These are phyloP conservation scores for Cyberlindnera suaveolens DNA, from an alignment of 805 yeast species.

Conservation along the genomic window DNA sequence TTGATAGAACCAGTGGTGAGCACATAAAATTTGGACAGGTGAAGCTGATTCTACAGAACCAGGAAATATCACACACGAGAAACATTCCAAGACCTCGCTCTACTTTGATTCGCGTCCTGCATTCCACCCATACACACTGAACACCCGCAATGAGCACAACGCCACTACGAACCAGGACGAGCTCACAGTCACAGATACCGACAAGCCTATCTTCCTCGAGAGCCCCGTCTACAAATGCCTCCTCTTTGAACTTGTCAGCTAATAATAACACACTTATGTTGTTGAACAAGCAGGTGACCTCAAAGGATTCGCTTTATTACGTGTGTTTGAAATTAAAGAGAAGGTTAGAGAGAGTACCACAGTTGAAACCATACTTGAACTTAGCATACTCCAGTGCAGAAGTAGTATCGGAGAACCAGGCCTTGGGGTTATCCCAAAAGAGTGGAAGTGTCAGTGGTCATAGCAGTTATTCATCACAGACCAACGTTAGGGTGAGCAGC, in stretches of 20 bases:
- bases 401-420: constrained; percentile 66
- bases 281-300: constrained; percentile 58
- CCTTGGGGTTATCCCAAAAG: constrained; percentile 38
- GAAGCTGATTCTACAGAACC: too few relatives aligned
- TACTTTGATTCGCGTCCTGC: neutral
- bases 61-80: neutral
- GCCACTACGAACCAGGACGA: neutral
- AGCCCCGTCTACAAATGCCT: constrained; percentile 8
- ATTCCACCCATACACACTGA: neutral
- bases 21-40: too few relatives aligned
- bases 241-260: constrained; percentile 5
- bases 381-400: constrained; percentile 64
- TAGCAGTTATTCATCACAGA: constrained; percentile 3
- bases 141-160: neutral
- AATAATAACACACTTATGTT: constrained; percentile 30
- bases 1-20: too few relatives aligned
- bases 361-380: constrained; percentile 60
- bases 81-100: neutral
- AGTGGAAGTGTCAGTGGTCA: constrained; percentile 11
- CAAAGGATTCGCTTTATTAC: constrained; percentile 64
- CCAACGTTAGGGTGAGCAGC: constrained; percentile 27
- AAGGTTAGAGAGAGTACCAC: constrained; percentile 53
- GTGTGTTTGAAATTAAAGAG: constrained; percentile 52
- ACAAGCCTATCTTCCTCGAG: constrained; percentile 3
- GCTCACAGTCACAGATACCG: neutral